Conservation (phyloP, 805 yeast species). For the Tetrapisispora nanseiensis region DNA sequence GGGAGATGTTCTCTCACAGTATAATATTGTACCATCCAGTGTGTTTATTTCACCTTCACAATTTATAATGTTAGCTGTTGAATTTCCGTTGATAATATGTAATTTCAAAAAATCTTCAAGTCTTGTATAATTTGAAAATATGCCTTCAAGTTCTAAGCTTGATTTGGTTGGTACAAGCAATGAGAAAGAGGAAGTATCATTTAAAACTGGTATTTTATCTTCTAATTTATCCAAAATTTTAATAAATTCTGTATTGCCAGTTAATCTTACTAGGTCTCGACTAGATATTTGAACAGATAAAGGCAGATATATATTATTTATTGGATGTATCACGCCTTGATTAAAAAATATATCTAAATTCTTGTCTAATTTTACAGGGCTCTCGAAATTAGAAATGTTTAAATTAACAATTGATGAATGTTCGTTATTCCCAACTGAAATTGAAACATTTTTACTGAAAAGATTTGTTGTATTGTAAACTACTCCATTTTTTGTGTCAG, state of each 20-base stretch:
- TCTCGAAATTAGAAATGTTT: slow-evolving; percentile 14
- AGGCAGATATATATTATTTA: slow-evolving; percentile 50
- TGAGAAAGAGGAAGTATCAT: slow-evolving; percentile 39
- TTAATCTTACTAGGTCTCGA: slow-evolving; percentile 45
- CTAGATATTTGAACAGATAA: slow-evolving; percentile 42
- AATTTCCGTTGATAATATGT: slow-evolving; percentile 58
- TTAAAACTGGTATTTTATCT: slow-evolving; percentile 36
- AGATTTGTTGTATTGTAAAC: slow-evolving; percentile 5
- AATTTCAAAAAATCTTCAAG: slow-evolving; percentile 49
- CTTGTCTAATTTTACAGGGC: slow-evolving; percentile 19
- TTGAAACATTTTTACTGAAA: background rate
- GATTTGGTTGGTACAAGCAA: slow-evolving; percentile 62
- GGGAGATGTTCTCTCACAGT: slow-evolving; percentile 34
- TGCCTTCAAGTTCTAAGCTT: slow-evolving; percentile 44
- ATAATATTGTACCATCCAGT: slow-evolving; percentile 34
- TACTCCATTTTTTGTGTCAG: slow-evolving; percentile 40
- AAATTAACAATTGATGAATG: background rate
- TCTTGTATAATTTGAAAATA: slow-evolving; percentile 34
- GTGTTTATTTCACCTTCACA: slow-evolving; percentile 42
- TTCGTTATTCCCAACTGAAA: background rate
- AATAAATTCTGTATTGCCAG: slow-evolving; percentile 38
- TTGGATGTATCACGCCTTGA: slow-evolving; percentile 78
- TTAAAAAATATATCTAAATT: slow-evolving; percentile 63
- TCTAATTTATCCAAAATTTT: slow-evolving; percentile 38
- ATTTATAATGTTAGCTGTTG: slow-evolving; percentile 35